Base-by-base conservation (phyloP, 2,329 filamentous ascomycete species). In the Penicillium sp. region DNA sequence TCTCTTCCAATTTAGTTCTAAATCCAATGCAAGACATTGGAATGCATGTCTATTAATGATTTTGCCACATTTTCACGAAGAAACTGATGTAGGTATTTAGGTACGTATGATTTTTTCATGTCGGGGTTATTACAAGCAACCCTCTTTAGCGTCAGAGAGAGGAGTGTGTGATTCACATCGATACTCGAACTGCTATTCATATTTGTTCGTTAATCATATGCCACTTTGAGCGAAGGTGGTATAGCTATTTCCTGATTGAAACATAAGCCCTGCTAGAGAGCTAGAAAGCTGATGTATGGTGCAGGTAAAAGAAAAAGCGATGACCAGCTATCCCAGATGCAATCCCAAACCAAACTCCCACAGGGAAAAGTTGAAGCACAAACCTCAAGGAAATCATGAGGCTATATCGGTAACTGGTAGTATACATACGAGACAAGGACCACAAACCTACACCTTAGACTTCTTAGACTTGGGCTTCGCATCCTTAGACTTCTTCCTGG, bases 401-500 rank as follows among this genome's bases (percentile, higher is more conserved):
- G 21, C 53, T 31, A 37, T 56, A 49, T 22, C 5, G 29, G n/a
- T 22, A 31, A 29, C 8, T 2, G 26, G 26, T 8, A n/a, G 27
- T 21, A 35, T 11, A 16, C 3, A 39, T 5, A 16, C 13, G 8
- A n/a, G 22, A 39, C 5, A 29, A 10, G 37, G 21, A 19, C 1
- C 24, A 5, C 19, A 45, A 37, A 9, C 47, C 55, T 59, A 69
- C 10, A 59, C 48, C 61, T 68, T 69, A 3, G 64, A 62, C 56
- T 69, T 61, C 63, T 68, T 70, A 6, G 64, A 60, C 52, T 70
- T 71, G 13, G 64, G 60, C 51, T 70, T 76, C 29, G 72, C 73
- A 56, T 71, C 72, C 63, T 74, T 74, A 19, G 75, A 66, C 48
- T 74, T 76, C 66, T 71, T 75, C 56, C 76, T 71, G 47, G 72